These are phyloP conservation scores for Parastagonospora nodorum DNA, from an alignment of 2,329 filamentous ascomycete species.

Conservation along the genomic window DNA sequence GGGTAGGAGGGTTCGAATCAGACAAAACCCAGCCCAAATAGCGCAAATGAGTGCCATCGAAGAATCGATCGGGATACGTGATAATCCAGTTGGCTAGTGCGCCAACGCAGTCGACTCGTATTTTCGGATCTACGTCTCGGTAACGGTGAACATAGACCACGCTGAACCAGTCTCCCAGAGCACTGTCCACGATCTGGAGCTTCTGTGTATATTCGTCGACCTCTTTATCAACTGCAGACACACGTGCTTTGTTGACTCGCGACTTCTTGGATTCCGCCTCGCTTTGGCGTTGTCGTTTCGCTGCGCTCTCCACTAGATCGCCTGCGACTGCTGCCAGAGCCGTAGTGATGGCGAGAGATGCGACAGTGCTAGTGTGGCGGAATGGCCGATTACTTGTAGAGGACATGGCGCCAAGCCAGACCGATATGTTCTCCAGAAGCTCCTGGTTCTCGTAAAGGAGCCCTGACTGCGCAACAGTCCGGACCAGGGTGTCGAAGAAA, in stretches of 20 bases:
- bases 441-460: slow-evolving; percentile 76
- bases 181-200: slow-evolving; percentile 70
- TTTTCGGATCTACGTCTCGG: slow-evolving; percentile 87
- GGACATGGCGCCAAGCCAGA: slow-evolving; percentile 91
- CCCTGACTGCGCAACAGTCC: slow-evolving; percentile 79
- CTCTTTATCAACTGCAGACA: slow-evolving; percentile 73
- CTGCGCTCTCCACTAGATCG: slow-evolving; percentile 72
- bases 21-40: slow-evolving; percentile 97
- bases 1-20: slow-evolving; percentile 73
- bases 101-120: slow-evolving; percentile 85
- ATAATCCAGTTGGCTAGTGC: slow-evolving; percentile 89
- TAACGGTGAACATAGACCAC: slow-evolving; percentile 95
- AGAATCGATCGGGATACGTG: slow-evolving; percentile 82
- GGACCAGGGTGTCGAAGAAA: slow-evolving; percentile 79
- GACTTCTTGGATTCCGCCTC: slow-evolving; percentile 77
- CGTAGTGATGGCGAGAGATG: slow-evolving; percentile 78
- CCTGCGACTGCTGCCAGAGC: slow-evolving; percentile 76
- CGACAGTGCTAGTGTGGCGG: slow-evolving; percentile 88
- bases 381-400: slow-evolving; percentile 87
- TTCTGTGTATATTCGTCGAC: slow-evolving; percentile 72
- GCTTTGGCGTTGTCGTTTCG: slow-evolving; percentile 76
- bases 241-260: slow-evolving; percentile 76
- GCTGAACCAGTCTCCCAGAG: slow-evolving; percentile 86
- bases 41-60: slow-evolving; percentile 86
- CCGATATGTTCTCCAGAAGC: slow-evolving; percentile 84